Evolutionary conservation across 1,284 basidiomycete species (phyloP).

Genomic region (Naganishia cerealis): DNA sequence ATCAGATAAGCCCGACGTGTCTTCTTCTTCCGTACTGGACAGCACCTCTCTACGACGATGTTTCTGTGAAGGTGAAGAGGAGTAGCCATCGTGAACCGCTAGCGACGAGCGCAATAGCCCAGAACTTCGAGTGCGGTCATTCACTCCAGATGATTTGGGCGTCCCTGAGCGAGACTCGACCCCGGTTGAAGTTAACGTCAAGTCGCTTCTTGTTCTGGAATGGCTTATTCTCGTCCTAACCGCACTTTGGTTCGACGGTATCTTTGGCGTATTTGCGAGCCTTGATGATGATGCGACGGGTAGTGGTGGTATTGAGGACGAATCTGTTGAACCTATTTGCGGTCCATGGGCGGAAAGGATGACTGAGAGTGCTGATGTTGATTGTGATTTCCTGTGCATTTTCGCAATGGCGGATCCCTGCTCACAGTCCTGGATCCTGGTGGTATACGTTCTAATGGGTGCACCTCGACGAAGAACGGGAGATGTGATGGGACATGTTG

Average conservation of each 20-base stretch:
- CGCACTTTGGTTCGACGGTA: neutral
- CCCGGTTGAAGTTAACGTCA: neutral
- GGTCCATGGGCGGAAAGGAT: slow-evolving; percentile 14
- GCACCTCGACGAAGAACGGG: neutral
- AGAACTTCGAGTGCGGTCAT: neutral
- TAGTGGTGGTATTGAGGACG: neutral
- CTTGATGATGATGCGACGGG: neutral
- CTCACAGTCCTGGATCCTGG: neutral
- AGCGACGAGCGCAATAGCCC: neutral
- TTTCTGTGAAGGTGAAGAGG: neutral
- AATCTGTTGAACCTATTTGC: neutral
- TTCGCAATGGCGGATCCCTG: neutral
- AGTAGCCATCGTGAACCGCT: neutral
- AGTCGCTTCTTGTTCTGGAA: slow-evolving; percentile 20
- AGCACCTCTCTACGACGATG: neutral
- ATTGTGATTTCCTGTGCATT: slow-evolving; percentile 25
- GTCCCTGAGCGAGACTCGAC: neutral
- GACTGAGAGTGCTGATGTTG: slow-evolving; percentile 25
- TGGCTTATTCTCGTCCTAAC: slow-evolving; percentile 13
- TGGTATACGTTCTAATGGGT: neutral
- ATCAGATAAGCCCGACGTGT: slow-evolving; percentile 16
- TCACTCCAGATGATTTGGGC: neutral
- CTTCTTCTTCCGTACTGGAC: slow-evolving; percentile 1
- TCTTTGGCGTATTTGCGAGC: neutral
- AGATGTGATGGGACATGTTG: slow-evolving; percentile 4